Conservation (phyloP, 2,329 filamentous ascomycete genomes). For the Trichoderma cornu-damae region DNA sequence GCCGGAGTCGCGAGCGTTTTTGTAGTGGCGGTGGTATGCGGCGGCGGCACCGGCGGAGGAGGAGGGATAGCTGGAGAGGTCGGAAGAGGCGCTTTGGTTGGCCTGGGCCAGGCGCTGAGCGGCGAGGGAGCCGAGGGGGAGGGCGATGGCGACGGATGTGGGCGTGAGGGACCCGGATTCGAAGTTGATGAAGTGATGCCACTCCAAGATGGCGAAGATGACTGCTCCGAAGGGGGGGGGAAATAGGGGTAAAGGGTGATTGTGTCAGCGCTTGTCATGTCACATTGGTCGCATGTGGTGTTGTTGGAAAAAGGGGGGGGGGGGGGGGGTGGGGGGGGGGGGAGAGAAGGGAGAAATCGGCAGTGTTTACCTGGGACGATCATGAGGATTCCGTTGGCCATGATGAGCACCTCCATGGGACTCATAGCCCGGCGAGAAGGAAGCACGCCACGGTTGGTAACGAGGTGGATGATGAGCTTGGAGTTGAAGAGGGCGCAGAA, state of each 20-base stretch:
- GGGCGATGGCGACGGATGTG: slow-evolving; percentile 46
- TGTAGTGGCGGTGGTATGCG: slow-evolving; percentile 21
- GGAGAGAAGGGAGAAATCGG: no score
- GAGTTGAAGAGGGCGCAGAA: slow-evolving; percentile 53
- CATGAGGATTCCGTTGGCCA: slow-evolving; percentile 54
- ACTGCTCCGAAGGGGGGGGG: no score
- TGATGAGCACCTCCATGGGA: slow-evolving; percentile 51
- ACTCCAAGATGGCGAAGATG: slow-evolving; percentile 47
- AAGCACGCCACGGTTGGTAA: slow-evolving; percentile 44
- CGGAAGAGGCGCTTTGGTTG: slow-evolving; percentile 21
- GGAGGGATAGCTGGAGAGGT: slow-evolving; percentile 11
- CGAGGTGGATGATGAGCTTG: slow-evolving; percentile 46
- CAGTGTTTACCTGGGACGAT: slow-evolving; percentile 49
- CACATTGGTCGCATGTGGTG: no score
- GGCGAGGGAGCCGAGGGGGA: slow-evolving; percentile 49
- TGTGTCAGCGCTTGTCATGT: not conserved
- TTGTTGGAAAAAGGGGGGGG: not conserved
- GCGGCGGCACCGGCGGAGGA: slow-evolving; percentile 19
- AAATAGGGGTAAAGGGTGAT: not conserved
- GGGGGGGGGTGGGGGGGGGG: not conserved
- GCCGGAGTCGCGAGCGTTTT: slow-evolving; percentile 15
- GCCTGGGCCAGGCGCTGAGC: slow-evolving; percentile 42
- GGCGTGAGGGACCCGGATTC: slow-evolving; percentile 47
- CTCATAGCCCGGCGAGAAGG: slow-evolving; percentile 39
- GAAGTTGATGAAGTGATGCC: slow-evolving; percentile 39